A percentile compares a stretch with the other conserved stretches of the same genome.
phyloP scores from a whole-genome alignment of 2,329 filamentous ascomycete genomes.

The Pseudogymnoascus sp. region DNA sequence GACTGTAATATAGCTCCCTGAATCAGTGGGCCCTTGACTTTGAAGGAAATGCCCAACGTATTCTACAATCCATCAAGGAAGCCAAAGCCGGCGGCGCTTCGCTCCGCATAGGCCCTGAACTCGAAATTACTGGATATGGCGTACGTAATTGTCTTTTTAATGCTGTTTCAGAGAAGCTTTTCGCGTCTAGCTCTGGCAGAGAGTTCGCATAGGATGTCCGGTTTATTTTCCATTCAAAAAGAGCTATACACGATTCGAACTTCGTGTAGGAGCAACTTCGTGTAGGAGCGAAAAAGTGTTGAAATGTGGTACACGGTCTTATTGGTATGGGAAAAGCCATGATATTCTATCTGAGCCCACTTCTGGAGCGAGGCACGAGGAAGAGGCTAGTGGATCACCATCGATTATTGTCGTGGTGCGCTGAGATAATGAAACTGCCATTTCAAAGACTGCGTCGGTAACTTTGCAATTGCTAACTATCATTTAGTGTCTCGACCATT shows the following conservation, averaged over 20 bases:
- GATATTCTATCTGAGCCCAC: background rate
- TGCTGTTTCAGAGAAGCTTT: background rate
- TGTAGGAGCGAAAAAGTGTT: background rate
- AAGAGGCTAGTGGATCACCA: background rate
- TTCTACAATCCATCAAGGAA: conserved; percentile 45
- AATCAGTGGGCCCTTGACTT: conserved; percentile 47
- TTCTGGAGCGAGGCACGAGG: background rate
- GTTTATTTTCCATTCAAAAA: background rate
- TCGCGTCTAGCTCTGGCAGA: conserved; percentile 11
- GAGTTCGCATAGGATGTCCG: background rate
- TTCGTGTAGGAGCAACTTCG: background rate
- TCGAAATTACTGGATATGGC: conserved; percentile 21
- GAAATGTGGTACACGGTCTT: background rate
- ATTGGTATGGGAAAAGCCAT: background rate
- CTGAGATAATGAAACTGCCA: background rate
- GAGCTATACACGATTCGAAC: background rate
- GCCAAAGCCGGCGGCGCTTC: conserved; percentile 48
- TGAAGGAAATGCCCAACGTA: conserved; percentile 49
- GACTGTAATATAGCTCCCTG: conserved; percentile 23
- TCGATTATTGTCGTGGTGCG: background rate
- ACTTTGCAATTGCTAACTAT: background rate
- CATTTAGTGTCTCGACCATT: conserved; percentile 11
- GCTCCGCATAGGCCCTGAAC: conserved; percentile 43
- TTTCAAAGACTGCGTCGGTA: conserved; percentile 9
- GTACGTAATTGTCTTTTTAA: conserved; percentile 8